Evolutionary conservation across 1,139 yeast genomes (phyloP).

Genomic region (Tardiomyces depauwii): DNA sequence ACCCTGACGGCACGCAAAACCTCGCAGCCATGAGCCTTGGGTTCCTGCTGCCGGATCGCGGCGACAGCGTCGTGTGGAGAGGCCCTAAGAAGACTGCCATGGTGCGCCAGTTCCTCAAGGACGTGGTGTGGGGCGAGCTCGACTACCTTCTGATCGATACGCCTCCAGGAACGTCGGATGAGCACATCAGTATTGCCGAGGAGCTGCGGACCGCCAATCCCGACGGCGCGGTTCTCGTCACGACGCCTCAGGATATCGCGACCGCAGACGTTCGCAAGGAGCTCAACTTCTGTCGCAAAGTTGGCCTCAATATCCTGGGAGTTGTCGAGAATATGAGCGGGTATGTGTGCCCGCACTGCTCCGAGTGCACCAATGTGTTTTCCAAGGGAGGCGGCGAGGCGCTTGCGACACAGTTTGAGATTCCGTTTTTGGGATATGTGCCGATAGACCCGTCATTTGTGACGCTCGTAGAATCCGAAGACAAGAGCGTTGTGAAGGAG

Average conservation of each 20-base stretch:
- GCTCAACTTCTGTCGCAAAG: conserved; percentile 83
- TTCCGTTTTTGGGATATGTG: conserved; percentile 71
- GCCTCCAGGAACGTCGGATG: conserved; percentile 98
- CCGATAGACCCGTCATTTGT: conserved; percentile 93
- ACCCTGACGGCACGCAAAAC: conserved; percentile 21
- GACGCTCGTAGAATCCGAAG: conserved; percentile 51
- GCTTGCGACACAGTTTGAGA: conserved; percentile 47
- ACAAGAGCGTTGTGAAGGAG: not conserved
- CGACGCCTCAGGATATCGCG: conserved; percentile 94
- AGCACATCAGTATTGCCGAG: conserved; percentile 94
- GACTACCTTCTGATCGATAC: conserved; percentile 90
- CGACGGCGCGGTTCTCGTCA: conserved; percentile 89
- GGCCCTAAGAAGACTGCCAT: conserved; percentile 98
- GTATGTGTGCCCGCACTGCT: conserved; percentile 87
- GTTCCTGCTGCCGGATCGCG: conserved; percentile 69
- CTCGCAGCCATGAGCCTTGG: conserved; percentile 79
- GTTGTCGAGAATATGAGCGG: conserved; percentile 96
- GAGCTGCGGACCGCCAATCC: conserved; percentile 67
- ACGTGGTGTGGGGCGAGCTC: conserved; percentile 77
- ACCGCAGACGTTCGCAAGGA: conserved; percentile 91
- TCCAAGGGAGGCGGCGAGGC: conserved; percentile 86
- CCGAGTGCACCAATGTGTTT: conserved; percentile 78
- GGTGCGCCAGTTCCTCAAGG: conserved; percentile 86
- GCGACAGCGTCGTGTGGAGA: conserved; percentile 93
- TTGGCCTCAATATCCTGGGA: conserved; percentile 69